Base-by-base conservation (phyloP, 2,329 filamentous ascomycete species). In the Epichloe baconii region DNA sequence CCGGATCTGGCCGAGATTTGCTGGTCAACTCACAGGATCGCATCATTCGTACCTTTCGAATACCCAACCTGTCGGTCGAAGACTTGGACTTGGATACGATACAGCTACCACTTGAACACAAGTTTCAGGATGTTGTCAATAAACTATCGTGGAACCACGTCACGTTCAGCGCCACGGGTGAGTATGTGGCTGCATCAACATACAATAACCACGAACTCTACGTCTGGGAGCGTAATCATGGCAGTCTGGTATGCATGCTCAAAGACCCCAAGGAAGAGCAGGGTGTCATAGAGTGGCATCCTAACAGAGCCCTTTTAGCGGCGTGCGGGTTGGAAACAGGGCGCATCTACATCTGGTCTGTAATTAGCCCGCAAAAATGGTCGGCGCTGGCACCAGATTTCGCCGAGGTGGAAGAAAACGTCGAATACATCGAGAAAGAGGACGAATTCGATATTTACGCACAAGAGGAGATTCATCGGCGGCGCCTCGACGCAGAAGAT, bases 161-260 rank as follows among this genome's bases (percentile, higher is more conserved):
- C 53, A 89, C 90, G 0, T 97, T 98, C 66, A 95, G 88, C 62
- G 85, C 88, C 1, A 93, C 87, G 0, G 90, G 89, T 49, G 93
- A 98, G 68, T 97, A 97, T 64, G 89, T 98, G 41, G 89, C 89
- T 23, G 93, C 94, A 0, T 95, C 89, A 26, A 97, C 93, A 2
- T 95, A 89, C 67, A 97, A 97, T 75, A 98, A 98, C 62, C 90
- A 96, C 61, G 91, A 98, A 68, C 86, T 98, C 56, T 97, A 97
- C 68, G 90, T 97, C 31, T 97, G 91, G 93, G 93, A 98, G 69
- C 82, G 93, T 50, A 86, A 85, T 51, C 88, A 94, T 61, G 93
- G 93, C 48, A 95, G 88, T 67, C 72, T 98, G 52, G 90, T 96
- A 49, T 94, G 95, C 67, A 98, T 98, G 72, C 76, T 98, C 40